Evolutionary conservation across 164 flowering plant species (phyloP).

Genomic region (Chimonanthus praecox): DNA sequence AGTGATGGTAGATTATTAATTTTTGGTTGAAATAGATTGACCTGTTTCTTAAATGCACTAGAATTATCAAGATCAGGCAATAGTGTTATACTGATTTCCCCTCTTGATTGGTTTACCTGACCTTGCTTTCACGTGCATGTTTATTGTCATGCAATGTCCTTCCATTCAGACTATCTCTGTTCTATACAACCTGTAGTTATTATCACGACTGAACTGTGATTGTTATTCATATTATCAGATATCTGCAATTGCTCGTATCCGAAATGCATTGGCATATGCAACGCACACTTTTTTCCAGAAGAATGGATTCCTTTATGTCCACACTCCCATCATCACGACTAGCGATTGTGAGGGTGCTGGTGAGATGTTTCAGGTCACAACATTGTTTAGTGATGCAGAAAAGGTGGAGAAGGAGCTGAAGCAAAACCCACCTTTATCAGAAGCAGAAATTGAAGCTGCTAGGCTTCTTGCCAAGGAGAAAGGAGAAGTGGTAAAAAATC

Average conservation of each 20-base stretch:
- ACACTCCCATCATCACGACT: constrained; percentile 90
- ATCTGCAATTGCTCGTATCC: constrained; percentile 81
- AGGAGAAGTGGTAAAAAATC: constrained; percentile 52
- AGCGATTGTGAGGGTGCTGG: constrained; percentile 99
- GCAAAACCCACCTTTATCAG: constrained; percentile 77
- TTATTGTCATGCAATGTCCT: no score
- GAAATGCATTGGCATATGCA: constrained; percentile 84
- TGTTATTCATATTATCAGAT: constrained; percentile 37
- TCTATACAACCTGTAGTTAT: background rate
- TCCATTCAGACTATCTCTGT: no score
- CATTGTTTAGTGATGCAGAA: constrained; percentile 69
- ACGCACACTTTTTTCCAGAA: constrained; percentile 84
- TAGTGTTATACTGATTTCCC: no score
- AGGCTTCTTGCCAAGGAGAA: constrained; percentile 53
- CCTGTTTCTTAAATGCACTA: no score
- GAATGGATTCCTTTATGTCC: constrained; percentile 73
- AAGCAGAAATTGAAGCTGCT: constrained; percentile 63
- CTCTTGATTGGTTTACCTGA: no score
- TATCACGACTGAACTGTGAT: no score
- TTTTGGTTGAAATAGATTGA: no score
- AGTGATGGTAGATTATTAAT: no score
- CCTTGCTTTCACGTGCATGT: no score
- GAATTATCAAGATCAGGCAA: no score
- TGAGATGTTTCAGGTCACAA: constrained; percentile 97
- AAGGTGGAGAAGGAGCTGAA: constrained; percentile 73